phyloP scores from a whole-genome alignment of 768 basidiomycete species.

The Hericium alpestre region DNA sequence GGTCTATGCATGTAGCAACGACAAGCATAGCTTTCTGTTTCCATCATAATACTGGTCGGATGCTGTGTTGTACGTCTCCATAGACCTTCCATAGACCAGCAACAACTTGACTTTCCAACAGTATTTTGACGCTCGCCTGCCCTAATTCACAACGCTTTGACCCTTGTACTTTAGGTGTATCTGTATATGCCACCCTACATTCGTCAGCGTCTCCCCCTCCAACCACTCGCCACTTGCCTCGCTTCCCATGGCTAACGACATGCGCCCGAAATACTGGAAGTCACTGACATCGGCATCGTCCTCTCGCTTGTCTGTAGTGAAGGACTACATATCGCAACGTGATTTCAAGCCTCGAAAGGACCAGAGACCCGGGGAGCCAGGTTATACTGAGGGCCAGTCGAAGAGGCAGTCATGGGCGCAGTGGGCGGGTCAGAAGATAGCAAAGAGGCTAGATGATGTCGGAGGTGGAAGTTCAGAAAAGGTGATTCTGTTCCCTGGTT shows the following conservation, averaged over 20 bases:
- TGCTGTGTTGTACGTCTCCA: neutral
- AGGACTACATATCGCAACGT: constrained; percentile 38
- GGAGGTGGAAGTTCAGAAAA: constrained; percentile 27
- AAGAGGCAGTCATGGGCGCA: constrained; percentile 40
- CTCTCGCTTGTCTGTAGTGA: constrained; percentile 28
- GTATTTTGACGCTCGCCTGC: neutral
- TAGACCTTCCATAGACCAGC: neutral
- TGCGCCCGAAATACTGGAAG: constrained; percentile 20
- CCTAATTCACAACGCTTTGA: neutral
- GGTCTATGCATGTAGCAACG: neutral
- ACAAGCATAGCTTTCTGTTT: neutral
- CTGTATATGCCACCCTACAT: neutral
- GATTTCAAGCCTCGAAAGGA: constrained; percentile 24
- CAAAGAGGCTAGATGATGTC: constrained; percentile 14
- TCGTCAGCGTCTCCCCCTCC: neutral
- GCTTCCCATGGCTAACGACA: constrained; percentile 20
- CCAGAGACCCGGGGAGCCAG: constrained; percentile 14
- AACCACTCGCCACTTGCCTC: neutral
- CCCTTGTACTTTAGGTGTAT: neutral
- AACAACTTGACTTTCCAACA: neutral
- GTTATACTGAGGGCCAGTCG: constrained; percentile 14
- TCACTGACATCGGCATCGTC: constrained; percentile 22
- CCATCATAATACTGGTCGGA: neutral
- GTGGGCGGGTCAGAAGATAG: constrained; percentile 49
- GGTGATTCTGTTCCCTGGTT: constrained; percentile 66